These are phyloP conservation scores for Nannochloropsis salina DNA, from an alignment of 108 stramenopile species.

Conservation along the genomic window DNA sequence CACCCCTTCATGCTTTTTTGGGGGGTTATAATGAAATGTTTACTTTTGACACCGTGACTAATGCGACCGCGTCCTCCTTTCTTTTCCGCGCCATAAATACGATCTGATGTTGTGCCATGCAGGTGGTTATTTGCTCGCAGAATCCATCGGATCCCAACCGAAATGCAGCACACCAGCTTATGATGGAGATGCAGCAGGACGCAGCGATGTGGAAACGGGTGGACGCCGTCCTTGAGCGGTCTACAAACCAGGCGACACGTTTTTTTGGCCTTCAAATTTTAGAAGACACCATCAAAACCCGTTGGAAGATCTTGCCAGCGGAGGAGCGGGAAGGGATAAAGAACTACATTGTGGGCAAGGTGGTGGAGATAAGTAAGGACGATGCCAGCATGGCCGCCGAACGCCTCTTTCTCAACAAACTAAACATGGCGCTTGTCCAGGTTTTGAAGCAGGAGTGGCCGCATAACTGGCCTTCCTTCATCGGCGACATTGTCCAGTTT, in stretches of 20 bases:
- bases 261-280: constrained; percentile 58
- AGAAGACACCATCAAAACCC: constrained; percentile 53
- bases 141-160: constrained; percentile 15
- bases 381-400: constrained; percentile 37
- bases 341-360: constrained; percentile 89
- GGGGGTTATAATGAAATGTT: background rate
- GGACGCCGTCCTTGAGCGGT: constrained; percentile 51
- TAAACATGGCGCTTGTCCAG: constrained; percentile 91
- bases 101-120: background rate
- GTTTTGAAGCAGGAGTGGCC: constrained; percentile 99
- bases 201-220: constrained; percentile 55
- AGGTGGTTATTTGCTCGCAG: background rate
- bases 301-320: constrained; percentile 56
- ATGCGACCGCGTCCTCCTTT: background rate
- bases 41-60: background rate
- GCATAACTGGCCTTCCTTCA: constrained; percentile 99
- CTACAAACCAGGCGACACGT: constrained; percentile 47
- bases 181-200: constrained; percentile 55
- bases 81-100: background rate
- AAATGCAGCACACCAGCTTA: constrained; percentile 41
- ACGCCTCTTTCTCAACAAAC: constrained; percentile 53
- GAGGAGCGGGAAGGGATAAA: constrained; percentile 92
- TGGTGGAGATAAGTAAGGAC: constrained; percentile 59
- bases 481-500: constrained; percentile 77
- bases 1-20: background rate